These are phyloP conservation scores for Starmerella roubikii DNA, from an alignment of 805 yeast species.

Conservation along the genomic window DNA sequence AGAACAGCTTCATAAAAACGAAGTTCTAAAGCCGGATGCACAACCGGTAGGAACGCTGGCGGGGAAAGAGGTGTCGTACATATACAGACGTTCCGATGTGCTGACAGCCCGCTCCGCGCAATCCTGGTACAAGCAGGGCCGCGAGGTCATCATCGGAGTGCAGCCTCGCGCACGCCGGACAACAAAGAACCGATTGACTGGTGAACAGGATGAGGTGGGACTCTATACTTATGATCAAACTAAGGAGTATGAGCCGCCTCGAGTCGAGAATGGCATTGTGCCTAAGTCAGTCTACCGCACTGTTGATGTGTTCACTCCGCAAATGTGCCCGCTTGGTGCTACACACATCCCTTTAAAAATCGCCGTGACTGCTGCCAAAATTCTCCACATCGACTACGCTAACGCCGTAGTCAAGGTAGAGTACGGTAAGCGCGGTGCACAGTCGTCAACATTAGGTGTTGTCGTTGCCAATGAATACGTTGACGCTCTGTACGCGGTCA, in stretches of 20 bases:
- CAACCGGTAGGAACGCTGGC: slow-evolving; percentile 58
- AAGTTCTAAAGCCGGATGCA: slow-evolving; percentile 52
- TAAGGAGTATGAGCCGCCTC: slow-evolving; percentile 51
- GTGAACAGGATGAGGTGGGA: slow-evolving; percentile 19
- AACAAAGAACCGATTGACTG: slow-evolving; percentile 16
- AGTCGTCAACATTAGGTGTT: slow-evolving; percentile 60
- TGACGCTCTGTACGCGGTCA: slow-evolving; percentile 45
- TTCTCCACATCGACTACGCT: slow-evolving; percentile 64
- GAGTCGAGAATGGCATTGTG: slow-evolving; percentile 50
- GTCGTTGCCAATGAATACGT: slow-evolving; percentile 50
- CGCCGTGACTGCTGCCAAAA: slow-evolving; percentile 57
- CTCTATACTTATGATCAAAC: slow-evolving; percentile 74
- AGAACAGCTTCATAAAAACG: slow-evolving; percentile 56
- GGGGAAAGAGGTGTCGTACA: slow-evolving; percentile 27
- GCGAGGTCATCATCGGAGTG: slow-evolving; percentile 57
- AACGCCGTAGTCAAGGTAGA: slow-evolving; percentile 82
- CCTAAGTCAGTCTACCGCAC: slow-evolving; percentile 72
- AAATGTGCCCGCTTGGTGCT: slow-evolving; percentile 79
- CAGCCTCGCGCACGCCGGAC: slow-evolving; percentile 40
- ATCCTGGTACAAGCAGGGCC: slow-evolving; percentile 77
- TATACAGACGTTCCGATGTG: slow-evolving; percentile 57
- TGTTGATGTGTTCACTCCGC: slow-evolving; percentile 59
- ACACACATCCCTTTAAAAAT: slow-evolving; percentile 39
- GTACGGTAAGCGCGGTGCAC: slow-evolving; percentile 33
- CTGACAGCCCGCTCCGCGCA: slow-evolving; percentile 53